Evolutionary conservation across 345 rosid genomes (phyloP), one percentile per base, ranked within the genome.

Genomic region (Brassica juncea): DNA sequence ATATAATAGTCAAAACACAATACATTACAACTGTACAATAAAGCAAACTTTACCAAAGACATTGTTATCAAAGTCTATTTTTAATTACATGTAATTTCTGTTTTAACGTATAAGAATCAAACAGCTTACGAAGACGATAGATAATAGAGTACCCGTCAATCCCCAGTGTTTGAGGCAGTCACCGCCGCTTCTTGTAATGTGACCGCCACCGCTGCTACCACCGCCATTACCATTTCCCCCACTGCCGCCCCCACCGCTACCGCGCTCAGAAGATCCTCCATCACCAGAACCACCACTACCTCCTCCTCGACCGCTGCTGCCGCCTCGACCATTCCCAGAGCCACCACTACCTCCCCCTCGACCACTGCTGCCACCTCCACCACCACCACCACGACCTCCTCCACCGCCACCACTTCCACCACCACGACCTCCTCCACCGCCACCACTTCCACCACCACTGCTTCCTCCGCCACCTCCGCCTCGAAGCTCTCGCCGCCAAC

Each of bases 401-500:
- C 69, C 6, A 8, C 66, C 6, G 0, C 77, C 19, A n/a, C 57
- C 2, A 4, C 79, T 19, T 0, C 78, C 23, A 0, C 73, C 47
- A 19, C 79, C 60, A 1, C 79, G 14, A 3, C 73, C 31, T 1
- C 73, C 59, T 6, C 67, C 59, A 3, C 74, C 65, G 0, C 73
- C 73, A 3, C 77, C 14, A 0, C 68, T 2, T 0, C 80, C 35
- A 3, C 75, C 61, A 1, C 80, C 52, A 0, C 80, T 15, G 1
- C 80, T 2, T 0, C 68, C 25, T 1, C 76, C 76, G 0, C 76
- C 68, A 8, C 76, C 68, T 8, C 68, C 59, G 12, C 81, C 12
- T 49, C 32, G 32, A 15, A 70, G 71, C 32, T 77, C 81, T 27
- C 81, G 70, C 15, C 71, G 70, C 75, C 70, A 63, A 14, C 65